Conservation (phyloP, 495 filamentous ascomycete species). For the Hypomontagnella monticulosa region DNA sequence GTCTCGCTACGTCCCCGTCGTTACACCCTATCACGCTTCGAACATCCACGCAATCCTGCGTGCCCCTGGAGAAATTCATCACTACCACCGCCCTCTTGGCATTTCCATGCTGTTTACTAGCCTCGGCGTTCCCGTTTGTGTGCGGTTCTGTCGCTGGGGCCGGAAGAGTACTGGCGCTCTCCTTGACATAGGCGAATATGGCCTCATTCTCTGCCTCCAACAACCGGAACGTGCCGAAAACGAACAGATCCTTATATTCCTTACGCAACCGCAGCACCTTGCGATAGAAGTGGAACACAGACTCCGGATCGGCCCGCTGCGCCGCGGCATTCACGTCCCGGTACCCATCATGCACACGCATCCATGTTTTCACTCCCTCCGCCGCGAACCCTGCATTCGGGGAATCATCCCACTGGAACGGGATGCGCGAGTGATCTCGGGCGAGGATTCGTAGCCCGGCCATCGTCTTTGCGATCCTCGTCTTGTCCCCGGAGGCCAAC, state of each 20-base stretch:
- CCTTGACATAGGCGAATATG: slow-evolving; percentile 59
- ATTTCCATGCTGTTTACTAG: neutral
- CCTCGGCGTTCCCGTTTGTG: neutral
- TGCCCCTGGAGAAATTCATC: slow-evolving; percentile 44
- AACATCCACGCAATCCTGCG: slow-evolving; percentile 36
- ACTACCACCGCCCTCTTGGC: slow-evolving; percentile 39
- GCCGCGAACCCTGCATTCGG: slow-evolving; percentile 61
- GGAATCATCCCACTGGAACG: slow-evolving; percentile 70
- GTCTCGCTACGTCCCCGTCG: neutral
- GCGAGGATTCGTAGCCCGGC: slow-evolving; percentile 64
- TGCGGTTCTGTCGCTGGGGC: slow-evolving; percentile 9
- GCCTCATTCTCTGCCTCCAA: slow-evolving; percentile 50
- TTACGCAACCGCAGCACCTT: slow-evolving; percentile 54
- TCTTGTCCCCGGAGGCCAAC: slow-evolving; percentile 42
- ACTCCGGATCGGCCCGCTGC: slow-evolving; percentile 52
- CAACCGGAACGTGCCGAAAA: slow-evolving; percentile 57
- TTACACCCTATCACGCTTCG: slow-evolving; percentile 20
- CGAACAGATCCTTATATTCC: slow-evolving; percentile 53
- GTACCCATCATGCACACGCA: slow-evolving; percentile 66
- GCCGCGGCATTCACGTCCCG: slow-evolving; percentile 59
- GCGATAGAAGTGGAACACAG: slow-evolving; percentile 60
- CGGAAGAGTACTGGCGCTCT: neutral
- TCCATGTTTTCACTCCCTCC: slow-evolving; percentile 61
- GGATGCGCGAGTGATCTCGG: slow-evolving; percentile 64
- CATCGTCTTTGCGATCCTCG: slow-evolving; percentile 65